Conservation (phyloP, 2,329 filamentous ascomycete species). For the Cadophora gregata region DNA sequence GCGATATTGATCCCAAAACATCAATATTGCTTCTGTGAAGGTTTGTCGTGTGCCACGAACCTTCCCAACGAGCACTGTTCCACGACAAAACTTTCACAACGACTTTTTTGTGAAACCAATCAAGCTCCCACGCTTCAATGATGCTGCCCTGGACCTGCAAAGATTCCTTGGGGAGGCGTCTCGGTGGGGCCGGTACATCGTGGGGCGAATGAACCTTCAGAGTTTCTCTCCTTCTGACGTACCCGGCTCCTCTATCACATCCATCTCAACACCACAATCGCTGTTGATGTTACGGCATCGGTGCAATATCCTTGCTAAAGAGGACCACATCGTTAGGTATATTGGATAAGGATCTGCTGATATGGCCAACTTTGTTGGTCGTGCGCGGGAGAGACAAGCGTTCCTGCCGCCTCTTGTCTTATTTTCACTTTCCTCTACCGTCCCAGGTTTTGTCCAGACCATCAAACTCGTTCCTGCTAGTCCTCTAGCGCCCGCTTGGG, state of each 20-base stretch:
- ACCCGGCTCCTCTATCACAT: background rate
- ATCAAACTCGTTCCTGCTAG: conserved; percentile 12
- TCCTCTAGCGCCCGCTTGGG: conserved; percentile 10
- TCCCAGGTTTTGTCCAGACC: conserved; percentile 1
- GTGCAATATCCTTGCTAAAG: background rate
- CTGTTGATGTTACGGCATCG: conserved; percentile 7
- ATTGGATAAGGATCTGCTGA: conserved; percentile 1
- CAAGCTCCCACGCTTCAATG: background rate
- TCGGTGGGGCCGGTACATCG: background rate
- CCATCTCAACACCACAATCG: background rate
- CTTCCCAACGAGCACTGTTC: background rate
- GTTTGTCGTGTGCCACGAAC: background rate
- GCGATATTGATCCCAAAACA: background rate
- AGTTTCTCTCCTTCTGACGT: conserved; percentile 6
- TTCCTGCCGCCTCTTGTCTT: background rate
- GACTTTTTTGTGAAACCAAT: conserved; percentile 1
- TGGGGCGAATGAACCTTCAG: conserved; percentile 4
- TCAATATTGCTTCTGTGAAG: conserved; percentile 7
- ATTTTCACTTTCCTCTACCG: background rate
- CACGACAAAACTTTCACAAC: conserved; percentile 1
- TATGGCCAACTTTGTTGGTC: background rate
- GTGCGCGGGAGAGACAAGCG: conserved; percentile 1
- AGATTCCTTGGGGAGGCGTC: background rate
- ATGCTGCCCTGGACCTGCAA: background rate
- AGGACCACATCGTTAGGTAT: background rate